Evolutionary conservation across 2,329 filamentous ascomycete species (phyloP).

Genomic region (Fusarium veterinarium): DNA sequence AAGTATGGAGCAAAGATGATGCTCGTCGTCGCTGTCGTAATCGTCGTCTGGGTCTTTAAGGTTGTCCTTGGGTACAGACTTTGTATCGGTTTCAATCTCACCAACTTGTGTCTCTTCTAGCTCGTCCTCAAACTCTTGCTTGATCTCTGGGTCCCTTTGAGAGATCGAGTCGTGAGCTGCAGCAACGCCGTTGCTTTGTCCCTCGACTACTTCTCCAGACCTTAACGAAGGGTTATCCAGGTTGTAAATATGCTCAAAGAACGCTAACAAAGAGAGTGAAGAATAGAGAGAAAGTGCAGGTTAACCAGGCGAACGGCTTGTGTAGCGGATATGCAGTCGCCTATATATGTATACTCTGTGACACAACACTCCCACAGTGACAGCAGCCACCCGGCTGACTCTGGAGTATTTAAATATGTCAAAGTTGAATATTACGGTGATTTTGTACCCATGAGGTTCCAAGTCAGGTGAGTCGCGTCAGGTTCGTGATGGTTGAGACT

Average conservation of each 20-base stretch:
- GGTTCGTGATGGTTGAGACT: conserved; percentile 34
- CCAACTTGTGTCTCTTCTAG: conserved; percentile 1
- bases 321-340: conserved; percentile 32
- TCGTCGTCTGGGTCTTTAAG: conserved; percentile 5
- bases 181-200: conserved; percentile 29
- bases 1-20: conserved; percentile 34
- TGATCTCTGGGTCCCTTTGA: conserved; percentile 4
- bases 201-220: conserved; percentile 27
- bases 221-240: conserved; percentile 26
- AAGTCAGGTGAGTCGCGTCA: conserved; percentile 40
- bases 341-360: conserved; percentile 17
- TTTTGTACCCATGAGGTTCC: conserved; percentile 6
- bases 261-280: neutral
- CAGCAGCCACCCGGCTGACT: neutral
- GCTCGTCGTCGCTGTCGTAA: conserved; percentile 36
- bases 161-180: conserved; percentile 25
- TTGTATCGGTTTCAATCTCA: conserved; percentile 3
- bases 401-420: conserved; percentile 25
- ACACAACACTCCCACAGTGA: conserved; percentile 22
- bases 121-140: conserved; percentile 1
- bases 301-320: conserved; percentile 1
- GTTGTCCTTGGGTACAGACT: neutral
- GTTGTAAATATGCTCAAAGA: neutral
- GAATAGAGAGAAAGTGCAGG: neutral
- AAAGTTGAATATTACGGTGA: neutral